phyloP scores from a whole-genome alignment of 768 basidiomycete genomes.

The Termitomyces sp. region DNA sequence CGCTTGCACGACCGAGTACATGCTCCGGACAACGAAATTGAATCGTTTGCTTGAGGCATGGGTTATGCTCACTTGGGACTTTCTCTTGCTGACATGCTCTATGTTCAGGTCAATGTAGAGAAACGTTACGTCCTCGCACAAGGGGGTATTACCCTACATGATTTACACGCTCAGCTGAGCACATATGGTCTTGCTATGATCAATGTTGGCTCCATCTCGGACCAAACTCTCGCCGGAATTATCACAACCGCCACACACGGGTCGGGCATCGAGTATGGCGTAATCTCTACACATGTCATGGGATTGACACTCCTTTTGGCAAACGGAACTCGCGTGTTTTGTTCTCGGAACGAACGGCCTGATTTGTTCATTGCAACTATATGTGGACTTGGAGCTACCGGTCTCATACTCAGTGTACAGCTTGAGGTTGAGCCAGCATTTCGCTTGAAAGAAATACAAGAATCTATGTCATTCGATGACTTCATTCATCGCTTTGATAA shows the following conservation, averaged over 20 bases:
- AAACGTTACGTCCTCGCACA: conserved; percentile 65
- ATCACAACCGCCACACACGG: conserved; percentile 96
- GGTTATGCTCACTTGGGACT: conserved; percentile 15
- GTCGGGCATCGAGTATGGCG: conserved; percentile 71
- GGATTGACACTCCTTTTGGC: conserved; percentile 74
- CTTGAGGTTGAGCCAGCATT: conserved; percentile 81
- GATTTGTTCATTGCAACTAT: conserved; percentile 88
- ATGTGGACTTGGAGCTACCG: conserved; percentile 88
- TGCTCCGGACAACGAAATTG: conserved; percentile 75
- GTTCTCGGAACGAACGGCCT: conserved; percentile 53
- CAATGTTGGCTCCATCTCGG: conserved; percentile 93
- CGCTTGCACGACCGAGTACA: conserved; percentile 82
- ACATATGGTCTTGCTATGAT: conserved; percentile 74
- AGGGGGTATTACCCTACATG: conserved; percentile 73
- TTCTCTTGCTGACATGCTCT: conserved; percentile 11
- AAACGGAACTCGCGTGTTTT: conserved; percentile 61
- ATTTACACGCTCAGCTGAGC: conserved; percentile 65
- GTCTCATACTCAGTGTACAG: conserved; percentile 74
- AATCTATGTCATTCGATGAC: conserved; percentile 56
- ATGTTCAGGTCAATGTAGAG: conserved; percentile 59
- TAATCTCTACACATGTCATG: conserved; percentile 77
- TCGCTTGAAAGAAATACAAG: conserved; percentile 68
- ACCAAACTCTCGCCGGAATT: conserved; percentile 90
- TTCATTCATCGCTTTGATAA: conserved; percentile 50
- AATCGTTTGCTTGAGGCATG: conserved; percentile 74